phyloP scores from a whole-genome alignment of 306 rosid genomes.

The Acacia crassicarpa region DNA sequence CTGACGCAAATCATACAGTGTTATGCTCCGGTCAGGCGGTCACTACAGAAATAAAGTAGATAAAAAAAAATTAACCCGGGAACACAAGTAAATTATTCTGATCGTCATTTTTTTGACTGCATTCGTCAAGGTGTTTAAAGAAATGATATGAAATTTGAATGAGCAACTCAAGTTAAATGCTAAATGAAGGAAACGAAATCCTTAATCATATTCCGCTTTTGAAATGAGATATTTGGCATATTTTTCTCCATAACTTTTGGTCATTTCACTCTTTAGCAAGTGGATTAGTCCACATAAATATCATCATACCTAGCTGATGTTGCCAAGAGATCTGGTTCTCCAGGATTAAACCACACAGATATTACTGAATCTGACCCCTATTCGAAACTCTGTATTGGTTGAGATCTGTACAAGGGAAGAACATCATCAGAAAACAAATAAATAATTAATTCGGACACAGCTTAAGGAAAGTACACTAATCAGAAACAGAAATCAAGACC shows the following conservation, averaged over 20 bases:
- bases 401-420: conserved; percentile 6
- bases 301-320: conserved; percentile 71
- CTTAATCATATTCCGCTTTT: background rate
- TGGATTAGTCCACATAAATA: background rate
- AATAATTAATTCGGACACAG: conserved; percentile 15
- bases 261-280: background rate
- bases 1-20: conserved; percentile 81
- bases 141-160: background rate
- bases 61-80: background rate
- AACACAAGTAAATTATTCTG: background rate
- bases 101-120: background rate
- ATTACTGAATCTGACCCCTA: conserved; percentile 80
- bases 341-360: conserved; percentile 86
- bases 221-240: background rate
- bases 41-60: conserved; percentile 53
- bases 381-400: conserved; percentile 41
- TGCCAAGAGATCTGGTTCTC: conserved; percentile 71
- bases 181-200: background rate
- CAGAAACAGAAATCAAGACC: conserved; percentile 46
- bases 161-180: background rate
- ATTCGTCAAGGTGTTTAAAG: background rate
- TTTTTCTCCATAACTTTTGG: background rate
- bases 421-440: conserved; percentile 4
- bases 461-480: conserved; percentile 1
- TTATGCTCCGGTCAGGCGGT: conserved; percentile 87